These are phyloP conservation scores for Pseudocercospora fijiensis DNA, from an alignment of 2,329 filamentous ascomycete genomes.

Conservation along the genomic window DNA sequence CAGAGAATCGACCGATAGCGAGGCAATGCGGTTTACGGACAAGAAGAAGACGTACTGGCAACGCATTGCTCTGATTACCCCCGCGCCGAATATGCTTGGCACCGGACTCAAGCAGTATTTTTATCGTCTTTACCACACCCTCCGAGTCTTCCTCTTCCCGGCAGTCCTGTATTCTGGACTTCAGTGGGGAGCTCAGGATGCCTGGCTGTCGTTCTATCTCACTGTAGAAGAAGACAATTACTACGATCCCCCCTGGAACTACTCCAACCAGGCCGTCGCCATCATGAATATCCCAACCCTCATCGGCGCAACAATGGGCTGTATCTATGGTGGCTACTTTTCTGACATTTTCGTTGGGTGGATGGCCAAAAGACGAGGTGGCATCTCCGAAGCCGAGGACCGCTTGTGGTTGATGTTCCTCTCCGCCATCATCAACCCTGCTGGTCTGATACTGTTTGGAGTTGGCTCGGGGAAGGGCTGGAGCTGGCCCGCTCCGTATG, in stretches of 20 bases:
- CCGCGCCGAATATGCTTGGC: constrained; percentile 55
- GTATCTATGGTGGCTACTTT: constrained; percentile 58
- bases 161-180: constrained; percentile 58
- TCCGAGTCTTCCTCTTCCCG: constrained; percentile 59
- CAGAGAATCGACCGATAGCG: constrained; percentile 12
- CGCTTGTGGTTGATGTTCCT: constrained; percentile 54
- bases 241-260: constrained; percentile 56
- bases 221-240: constrained; percentile 59
- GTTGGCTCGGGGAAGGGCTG: constrained; percentile 53
- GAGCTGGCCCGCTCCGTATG: constrained; percentile 55
- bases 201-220: constrained; percentile 60
- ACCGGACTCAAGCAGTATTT: constrained; percentile 56
- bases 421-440: constrained; percentile 52
- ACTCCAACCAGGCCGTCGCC: constrained; percentile 53
- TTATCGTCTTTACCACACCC: constrained; percentile 54
- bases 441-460: constrained; percentile 55
- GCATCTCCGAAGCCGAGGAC: constrained; percentile 57
- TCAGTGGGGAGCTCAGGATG: constrained; percentile 61
- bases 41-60: constrained; percentile 54
- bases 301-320: constrained; percentile 56
- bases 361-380: constrained; percentile 55
- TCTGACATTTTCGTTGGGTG: constrained; percentile 58
- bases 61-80: constrained; percentile 57
- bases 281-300: constrained; percentile 60
- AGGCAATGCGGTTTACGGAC: constrained; percentile 15